Evolutionary conservation across 768 basidiomycete genomes (phyloP).

Genomic region (Candolleomyces efflorescens): DNA sequence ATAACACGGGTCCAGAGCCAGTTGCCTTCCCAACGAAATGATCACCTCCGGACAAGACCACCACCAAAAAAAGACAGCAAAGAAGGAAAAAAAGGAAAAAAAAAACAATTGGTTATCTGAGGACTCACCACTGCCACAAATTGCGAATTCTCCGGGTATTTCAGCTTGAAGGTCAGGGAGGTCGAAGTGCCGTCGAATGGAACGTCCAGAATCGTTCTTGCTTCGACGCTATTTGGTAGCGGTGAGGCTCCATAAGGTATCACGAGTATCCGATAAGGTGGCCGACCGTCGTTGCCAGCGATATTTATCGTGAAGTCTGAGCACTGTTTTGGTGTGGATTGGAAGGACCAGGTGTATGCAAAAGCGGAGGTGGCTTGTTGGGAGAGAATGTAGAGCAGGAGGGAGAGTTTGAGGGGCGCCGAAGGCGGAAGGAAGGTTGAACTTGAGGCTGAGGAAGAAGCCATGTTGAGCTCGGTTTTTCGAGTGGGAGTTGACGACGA

Average conservation of each 20-base stretch:
- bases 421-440: not conserved
- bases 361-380: conserved; percentile 10
- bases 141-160: conserved; percentile 63
- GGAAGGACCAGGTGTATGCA: conserved; percentile 46
- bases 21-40: not conserved
- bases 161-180: conserved; percentile 50
- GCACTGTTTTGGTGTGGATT: conserved; percentile 58
- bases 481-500: too few relatives aligned
- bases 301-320: conserved; percentile 55
- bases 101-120: conserved; percentile 7
- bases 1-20: too few relatives aligned
- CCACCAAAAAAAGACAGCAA: not conserved
- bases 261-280: conserved; percentile 66
- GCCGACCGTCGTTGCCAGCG: conserved; percentile 49
- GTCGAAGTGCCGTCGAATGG: conserved; percentile 41
- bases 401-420: not conserved
- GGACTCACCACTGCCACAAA: conserved; percentile 74
- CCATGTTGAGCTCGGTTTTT: too few relatives aligned
- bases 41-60: not conserved
- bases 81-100: not conserved
- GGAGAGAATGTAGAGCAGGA: not conserved
- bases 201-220: conserved; percentile 52
- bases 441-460: too few relatives aligned
- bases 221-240: conserved; percentile 58
- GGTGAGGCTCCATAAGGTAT: conserved; percentile 65